phyloP scores from a whole-genome alignment of 1,284 basidiomycete genomes.

The Fistulina hepatica region DNA sequence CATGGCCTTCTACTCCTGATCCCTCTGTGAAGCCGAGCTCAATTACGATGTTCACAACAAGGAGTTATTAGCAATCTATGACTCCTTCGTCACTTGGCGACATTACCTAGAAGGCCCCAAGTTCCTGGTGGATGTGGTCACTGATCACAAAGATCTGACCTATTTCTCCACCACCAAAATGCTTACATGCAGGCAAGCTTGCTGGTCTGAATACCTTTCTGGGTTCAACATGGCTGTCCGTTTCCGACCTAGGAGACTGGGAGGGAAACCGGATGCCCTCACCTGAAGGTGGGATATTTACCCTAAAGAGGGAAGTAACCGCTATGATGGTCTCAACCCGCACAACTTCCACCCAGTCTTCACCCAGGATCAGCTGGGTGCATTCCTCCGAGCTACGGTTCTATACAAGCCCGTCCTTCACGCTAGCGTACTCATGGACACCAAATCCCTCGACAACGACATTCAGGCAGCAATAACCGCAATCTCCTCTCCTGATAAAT shows the following conservation, averaged over 20 bases:
- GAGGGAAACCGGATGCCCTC: conserved; percentile 22
- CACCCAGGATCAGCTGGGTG: no score
- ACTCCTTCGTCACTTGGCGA: conserved; percentile 14
- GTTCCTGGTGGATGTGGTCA: conserved; percentile 10
- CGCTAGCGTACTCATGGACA: no score
- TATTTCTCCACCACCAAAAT: conserved; percentile 7
- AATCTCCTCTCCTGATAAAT: no score
- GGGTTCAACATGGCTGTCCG: conserved; percentile 13
- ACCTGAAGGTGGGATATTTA: conserved; percentile 18
- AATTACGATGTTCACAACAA: conserved; percentile 35
- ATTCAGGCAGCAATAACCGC: no score
- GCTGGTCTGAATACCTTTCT: conserved; percentile 9
- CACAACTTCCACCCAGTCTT: no score
- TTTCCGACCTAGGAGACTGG: conserved; percentile 16
- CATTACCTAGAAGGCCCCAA: conserved; percentile 12
- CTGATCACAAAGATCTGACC: conserved; percentile 18
- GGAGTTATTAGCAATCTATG: conserved; percentile 27
- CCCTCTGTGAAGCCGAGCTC: conserved; percentile 22
- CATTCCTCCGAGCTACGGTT: no score
- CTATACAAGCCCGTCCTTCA: no score
- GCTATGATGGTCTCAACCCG: no score
- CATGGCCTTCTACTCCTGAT: conserved; percentile 24
- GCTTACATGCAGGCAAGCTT: conserved; percentile 4
- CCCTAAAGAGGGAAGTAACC: conserved; percentile 12
- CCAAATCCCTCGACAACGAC: no score